phyloP scores from a whole-genome alignment of 164 flowering plant species.

The Sedum album region DNA sequence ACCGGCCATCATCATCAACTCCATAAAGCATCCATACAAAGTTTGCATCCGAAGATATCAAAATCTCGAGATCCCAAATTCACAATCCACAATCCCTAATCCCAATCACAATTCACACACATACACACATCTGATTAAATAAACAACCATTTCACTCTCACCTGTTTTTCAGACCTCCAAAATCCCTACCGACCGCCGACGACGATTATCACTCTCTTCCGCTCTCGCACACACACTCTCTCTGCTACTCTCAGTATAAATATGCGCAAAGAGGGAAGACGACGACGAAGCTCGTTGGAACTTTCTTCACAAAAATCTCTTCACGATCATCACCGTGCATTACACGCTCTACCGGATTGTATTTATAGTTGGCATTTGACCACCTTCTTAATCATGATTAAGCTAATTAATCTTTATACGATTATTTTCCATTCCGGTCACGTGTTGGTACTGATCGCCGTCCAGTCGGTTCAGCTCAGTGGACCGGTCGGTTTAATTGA shows the following conservation, averaged over 20 bases:
- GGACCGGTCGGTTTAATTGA: neutral
- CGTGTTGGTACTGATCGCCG: neutral
- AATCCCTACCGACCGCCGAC: neutral
- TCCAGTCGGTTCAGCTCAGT: neutral
- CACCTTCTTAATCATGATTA: neutral
- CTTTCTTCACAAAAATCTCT: conserved; percentile 1
- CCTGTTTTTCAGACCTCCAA: neutral
- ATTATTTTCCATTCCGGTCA: neutral
- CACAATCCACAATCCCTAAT: neutral
- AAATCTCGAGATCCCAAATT: neutral
- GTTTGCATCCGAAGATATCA: neutral
- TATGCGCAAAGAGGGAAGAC: neutral
- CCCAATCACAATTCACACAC: too few species aligned
- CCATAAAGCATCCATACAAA: neutral
- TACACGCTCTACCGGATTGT: neutral
- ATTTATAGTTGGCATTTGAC: neutral
- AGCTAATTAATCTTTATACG: neutral
- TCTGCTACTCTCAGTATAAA: neutral
- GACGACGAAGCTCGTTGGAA: conserved; percentile 1
- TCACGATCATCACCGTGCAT: neutral
- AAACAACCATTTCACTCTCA: neutral
- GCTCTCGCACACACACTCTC: neutral
- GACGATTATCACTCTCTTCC: neutral
- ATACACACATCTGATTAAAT: too few species aligned
- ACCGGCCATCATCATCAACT: neutral